phyloP scores from a whole-genome alignment of 257 asterid genomes.

The Solanum sitiens region DNA sequence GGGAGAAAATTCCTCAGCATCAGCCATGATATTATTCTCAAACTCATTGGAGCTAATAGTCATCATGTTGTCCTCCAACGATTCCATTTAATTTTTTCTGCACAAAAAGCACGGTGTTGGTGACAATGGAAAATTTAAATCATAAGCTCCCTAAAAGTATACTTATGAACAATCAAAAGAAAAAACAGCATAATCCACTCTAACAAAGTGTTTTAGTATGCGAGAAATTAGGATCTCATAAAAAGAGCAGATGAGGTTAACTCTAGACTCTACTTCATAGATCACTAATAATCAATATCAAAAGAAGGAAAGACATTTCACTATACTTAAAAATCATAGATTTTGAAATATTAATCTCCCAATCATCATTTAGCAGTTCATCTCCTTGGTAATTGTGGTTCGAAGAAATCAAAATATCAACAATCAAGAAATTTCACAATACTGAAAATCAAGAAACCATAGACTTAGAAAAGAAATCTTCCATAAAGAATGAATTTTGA shows the following conservation, averaged over 20 bases:
- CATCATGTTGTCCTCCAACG: background rate
- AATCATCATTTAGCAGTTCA: background rate
- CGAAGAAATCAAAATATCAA: background rate
- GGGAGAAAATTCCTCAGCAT: background rate
- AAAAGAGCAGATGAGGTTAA: background rate
- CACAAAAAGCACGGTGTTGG: background rate
- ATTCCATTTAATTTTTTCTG: background rate
- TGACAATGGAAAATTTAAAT: background rate
- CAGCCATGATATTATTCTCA: background rate
- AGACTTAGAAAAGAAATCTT: background rate
- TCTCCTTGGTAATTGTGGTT: background rate
- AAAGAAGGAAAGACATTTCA: background rate
- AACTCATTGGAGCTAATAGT: background rate
- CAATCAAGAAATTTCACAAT: background rate
- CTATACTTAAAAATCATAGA: background rate
- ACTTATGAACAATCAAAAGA: background rate
- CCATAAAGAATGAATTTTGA: background rate
- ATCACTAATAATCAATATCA: background rate
- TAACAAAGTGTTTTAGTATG: background rate
- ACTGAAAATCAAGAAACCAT: background rate
- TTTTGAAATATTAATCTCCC: background rate
- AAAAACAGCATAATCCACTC: background rate
- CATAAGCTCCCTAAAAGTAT: background rate
- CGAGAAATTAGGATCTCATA: background rate
- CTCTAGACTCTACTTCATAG: background rate